Evolutionary conservation across 345 rosid species (phyloP).

Genomic region (Acer saccharum): DNA sequence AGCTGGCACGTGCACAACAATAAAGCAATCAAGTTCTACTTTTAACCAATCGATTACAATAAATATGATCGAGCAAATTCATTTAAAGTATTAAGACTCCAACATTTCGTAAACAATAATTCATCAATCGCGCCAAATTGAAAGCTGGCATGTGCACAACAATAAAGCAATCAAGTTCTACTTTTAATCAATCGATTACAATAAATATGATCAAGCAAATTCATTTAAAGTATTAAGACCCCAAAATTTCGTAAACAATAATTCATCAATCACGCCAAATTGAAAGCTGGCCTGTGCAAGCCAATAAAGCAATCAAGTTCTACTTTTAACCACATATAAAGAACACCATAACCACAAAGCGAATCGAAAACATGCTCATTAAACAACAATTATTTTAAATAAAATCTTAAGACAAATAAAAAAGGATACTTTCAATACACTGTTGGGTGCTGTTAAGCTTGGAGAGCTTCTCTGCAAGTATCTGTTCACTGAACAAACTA

Average conservation of each 20-base stretch:
- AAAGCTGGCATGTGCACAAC: not conserved
- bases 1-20: not conserved
- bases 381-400: not conserved
- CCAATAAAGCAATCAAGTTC: not conserved
- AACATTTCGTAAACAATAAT: not conserved
- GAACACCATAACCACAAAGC: not conserved
- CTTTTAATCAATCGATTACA: not conserved
- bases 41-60: not conserved
- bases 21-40: not conserved
- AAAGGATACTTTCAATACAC: conserved; percentile 93
- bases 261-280: not conserved
- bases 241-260: not conserved
- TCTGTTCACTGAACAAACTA: conserved; percentile 90
- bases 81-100: not conserved
- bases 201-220: not conserved
- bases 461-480: conserved; percentile 93
- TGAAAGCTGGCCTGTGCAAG: not conserved
- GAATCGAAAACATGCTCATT: not conserved
- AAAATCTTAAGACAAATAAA: not conserved
- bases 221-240: not conserved
- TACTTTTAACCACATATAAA: not conserved
- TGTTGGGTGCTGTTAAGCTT: conserved; percentile 98
- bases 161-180: not conserved
- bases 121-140: not conserved
- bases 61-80: not conserved